Evolutionary conservation across 345 rosid genomes (phyloP).

Genomic region (Cardamine occulta): DNA sequence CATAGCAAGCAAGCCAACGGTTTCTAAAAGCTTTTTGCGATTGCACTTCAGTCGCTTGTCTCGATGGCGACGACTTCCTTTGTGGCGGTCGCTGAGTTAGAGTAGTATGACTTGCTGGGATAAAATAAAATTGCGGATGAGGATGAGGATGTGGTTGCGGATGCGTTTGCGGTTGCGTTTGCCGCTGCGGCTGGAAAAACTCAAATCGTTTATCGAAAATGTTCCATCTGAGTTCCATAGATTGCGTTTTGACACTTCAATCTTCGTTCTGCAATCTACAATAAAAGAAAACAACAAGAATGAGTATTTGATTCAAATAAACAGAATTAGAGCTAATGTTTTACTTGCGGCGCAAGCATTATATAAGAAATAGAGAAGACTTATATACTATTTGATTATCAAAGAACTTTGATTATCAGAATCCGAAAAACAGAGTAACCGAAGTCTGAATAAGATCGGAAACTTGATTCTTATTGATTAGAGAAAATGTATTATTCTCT

Average conservation of each 20-base stretch:
- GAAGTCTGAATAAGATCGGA: no score
- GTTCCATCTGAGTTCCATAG: neutral
- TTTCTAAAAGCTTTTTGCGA: neutral
- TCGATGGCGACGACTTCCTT: neutral
- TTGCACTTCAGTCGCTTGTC: neutral
- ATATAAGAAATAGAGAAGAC: neutral
- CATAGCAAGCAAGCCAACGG: slow-evolving; percentile 1
- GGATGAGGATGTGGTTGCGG: no score
- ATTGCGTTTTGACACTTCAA: slow-evolving; percentile 1
- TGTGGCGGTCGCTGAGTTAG: neutral
- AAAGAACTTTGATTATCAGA: no score
- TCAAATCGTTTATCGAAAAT: neutral
- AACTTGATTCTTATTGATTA: no score
- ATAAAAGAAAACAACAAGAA: neutral
- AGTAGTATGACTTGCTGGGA: neutral
- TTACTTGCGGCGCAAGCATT: neutral
- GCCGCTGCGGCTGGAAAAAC: neutral
- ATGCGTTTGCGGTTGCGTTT: neutral
- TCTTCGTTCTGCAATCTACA: slow-evolving; percentile 8
- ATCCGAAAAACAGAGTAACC: no score
- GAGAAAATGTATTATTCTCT: no score
- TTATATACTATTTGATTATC: no score
- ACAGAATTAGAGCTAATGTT: neutral
- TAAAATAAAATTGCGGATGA: neutral
- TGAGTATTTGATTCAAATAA: neutral